Base-by-base conservation (phyloP, 768 basidiomycete species). In the Boletus bicolor region DNA sequence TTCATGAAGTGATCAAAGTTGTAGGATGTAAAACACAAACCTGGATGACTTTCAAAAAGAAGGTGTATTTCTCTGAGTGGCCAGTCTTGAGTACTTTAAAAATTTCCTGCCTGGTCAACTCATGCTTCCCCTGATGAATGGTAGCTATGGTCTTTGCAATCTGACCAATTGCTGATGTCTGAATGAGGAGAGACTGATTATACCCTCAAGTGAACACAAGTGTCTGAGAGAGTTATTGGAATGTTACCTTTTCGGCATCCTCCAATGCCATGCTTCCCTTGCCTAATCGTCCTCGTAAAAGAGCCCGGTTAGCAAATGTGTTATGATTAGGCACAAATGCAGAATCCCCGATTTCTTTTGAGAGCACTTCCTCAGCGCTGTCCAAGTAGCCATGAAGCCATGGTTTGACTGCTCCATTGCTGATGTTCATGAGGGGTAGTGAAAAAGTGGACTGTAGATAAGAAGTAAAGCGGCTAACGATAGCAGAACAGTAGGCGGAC, bases 341-440 rank as follows among this genome's bases (percentile, higher is more conserved):
- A 30, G 58, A 4, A 9, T 38, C 3, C 1, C 38, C 56, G 7
- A 63, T 63, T 39, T 63, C 57, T 9, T 21, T 44, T 2, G 61
- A 50, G 21, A 63, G 26, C 1, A 53, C 57, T n/a, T 54, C 26
- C 24, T 63, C 61, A 1, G 41, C 61, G 3, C 12, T 6, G 6
- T 53, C 51, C 19, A 63, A 30, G 43, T 51, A 58, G 24, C 54
- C 30, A 32, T 63, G 57, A n/a, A 63, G 61, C 62, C 62, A 63
- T 7, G 54, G 43, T 39, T 63, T 63, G 42, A 63, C 57, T 30
- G 60, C 62, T 10, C 2, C 48, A 10, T 63, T 63, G 35, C 7
- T 59, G 19, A 63, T 63, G n/a, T 43, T 58, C 61, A 63, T 53
- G 12, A 63, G 54, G 1, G 62, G 62, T n/a, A 63, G 21, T 11